Evolutionary conservation across 148 eudicot genomes (phyloP).

Genomic region (Vaccinium darrowii): DNA sequence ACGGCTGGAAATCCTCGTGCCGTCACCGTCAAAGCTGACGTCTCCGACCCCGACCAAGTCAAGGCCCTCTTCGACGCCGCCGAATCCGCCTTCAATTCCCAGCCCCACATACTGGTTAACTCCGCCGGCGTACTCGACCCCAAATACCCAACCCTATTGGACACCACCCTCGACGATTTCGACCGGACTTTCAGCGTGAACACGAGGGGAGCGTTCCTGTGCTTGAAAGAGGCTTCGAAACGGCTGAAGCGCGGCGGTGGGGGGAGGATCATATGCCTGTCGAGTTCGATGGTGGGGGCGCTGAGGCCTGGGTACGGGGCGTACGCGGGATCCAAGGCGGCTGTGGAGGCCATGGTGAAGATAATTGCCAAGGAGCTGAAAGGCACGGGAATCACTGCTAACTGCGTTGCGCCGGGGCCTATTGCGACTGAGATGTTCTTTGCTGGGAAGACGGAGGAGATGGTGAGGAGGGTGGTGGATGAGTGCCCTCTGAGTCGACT

Average conservation of each 20-base stretch:
- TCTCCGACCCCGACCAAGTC: slow-evolving; percentile 40
- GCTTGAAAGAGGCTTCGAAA: slow-evolving; percentile 34
- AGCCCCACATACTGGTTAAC: slow-evolving; percentile 39
- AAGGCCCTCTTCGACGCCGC: slow-evolving; percentile 45
- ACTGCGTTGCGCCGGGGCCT: slow-evolving; percentile 43
- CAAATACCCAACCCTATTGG: slow-evolving; percentile 22
- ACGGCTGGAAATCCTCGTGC: slow-evolving; percentile 14
- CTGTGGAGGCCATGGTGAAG: slow-evolving; percentile 48
- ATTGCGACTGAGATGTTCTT: slow-evolving; percentile 23
- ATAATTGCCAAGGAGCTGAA: slow-evolving; percentile 44
- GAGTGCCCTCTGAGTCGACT: slow-evolving; percentile 17
- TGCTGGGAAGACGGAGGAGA: slow-evolving; percentile 16
- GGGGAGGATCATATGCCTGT: slow-evolving; percentile 34
- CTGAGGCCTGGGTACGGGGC: slow-evolving; percentile 32
- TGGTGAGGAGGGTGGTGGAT: neutral
- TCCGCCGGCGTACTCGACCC: slow-evolving; percentile 35
- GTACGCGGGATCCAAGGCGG: slow-evolving; percentile 41
- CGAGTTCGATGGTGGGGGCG: slow-evolving; percentile 31
- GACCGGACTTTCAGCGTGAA: slow-evolving; percentile 30
- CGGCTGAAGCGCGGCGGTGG: slow-evolving; percentile 34
- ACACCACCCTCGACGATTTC: slow-evolving; percentile 34
- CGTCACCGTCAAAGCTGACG: slow-evolving; percentile 36
- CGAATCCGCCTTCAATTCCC: slow-evolving; percentile 32
- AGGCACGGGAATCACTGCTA: slow-evolving; percentile 41
- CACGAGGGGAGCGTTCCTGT: slow-evolving; percentile 35